These are phyloP conservation scores for Hordeum marinum DNA, from an alignment of 176 grass and related monocot genomes.

Conservation along the genomic window DNA sequence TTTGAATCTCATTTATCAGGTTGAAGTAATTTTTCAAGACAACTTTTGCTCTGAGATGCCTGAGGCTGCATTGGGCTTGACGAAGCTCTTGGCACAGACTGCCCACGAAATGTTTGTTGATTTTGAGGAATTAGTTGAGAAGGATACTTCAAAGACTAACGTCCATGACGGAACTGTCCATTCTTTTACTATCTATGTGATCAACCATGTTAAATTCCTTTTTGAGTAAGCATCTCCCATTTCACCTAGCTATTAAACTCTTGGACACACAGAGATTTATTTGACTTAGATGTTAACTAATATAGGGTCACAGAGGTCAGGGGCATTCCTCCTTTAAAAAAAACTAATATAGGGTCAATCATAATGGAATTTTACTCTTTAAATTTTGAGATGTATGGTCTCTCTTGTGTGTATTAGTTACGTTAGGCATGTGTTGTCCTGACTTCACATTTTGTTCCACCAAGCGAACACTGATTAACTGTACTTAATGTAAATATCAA, in stretches of 20 bases:
- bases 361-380: background rate
- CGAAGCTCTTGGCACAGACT: constrained; percentile 78
- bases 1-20: constrained; percentile 34
- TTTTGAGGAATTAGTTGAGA: constrained; percentile 92
- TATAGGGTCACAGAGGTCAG: background rate
- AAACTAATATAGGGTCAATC: background rate
- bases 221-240: constrained; percentile 63
- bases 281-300: background rate
- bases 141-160: constrained; percentile 90
- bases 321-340: too few species aligned
- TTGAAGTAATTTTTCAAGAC: constrained; percentile 76
- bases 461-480: background rate
- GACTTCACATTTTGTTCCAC: background rate
- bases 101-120: constrained; percentile 81
- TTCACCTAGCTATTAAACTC: constrained; percentile 1
- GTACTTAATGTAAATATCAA: background rate
- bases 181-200: constrained; percentile 92
- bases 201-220: constrained; percentile 94
- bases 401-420: too few species aligned
- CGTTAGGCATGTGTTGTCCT: too few species aligned
- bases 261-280: background rate
- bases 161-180: constrained; percentile 96
- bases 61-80: constrained; percentile 54
- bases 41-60: constrained; percentile 57
- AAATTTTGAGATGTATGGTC: background rate